These are phyloP conservation scores for Diaporthe destruens DNA, from an alignment of 2,329 filamentous ascomycete genomes.

Conservation along the genomic window DNA sequence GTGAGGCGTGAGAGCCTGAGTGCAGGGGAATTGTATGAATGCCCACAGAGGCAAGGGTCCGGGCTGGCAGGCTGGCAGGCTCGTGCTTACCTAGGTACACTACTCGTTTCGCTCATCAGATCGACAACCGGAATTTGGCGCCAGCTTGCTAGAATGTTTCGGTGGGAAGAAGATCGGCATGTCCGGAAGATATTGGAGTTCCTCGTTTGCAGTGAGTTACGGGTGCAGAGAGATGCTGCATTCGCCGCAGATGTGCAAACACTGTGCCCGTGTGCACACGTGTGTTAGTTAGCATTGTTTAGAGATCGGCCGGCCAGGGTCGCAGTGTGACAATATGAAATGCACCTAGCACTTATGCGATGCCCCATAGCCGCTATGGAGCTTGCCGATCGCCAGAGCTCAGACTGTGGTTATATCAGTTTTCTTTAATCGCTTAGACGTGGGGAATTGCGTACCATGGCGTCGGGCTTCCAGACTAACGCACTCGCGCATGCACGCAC, in stretches of 20 bases:
- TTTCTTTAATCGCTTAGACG: background rate
- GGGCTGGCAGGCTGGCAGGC: background rate
- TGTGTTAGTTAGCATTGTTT: background rate
- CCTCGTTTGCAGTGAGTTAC: background rate
- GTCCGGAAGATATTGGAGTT: background rate
- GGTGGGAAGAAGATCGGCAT: background rate
- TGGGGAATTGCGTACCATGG: background rate
- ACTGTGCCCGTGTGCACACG: background rate
- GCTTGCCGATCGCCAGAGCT: background rate
- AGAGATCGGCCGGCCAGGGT: conserved; percentile 2
- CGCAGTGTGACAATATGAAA: conserved; percentile 16
- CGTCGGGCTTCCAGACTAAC: background rate
- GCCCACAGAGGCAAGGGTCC: background rate
- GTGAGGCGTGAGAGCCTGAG: background rate
- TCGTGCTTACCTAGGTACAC: background rate
- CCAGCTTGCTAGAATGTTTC: background rate
- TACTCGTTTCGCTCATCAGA: conserved; percentile 17
- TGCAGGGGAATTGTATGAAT: conserved; percentile 6
- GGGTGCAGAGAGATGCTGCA: background rate
- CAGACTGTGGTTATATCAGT: background rate
- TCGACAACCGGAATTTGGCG: conserved; percentile 8
- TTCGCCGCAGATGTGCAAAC: conserved; percentile 10
- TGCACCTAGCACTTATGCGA: conserved; percentile 10
- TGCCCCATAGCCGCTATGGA: background rate
- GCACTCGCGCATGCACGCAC: background rate